Evolutionary conservation across 2,329 filamentous ascomycete species (phyloP).

Genomic region (Coniella vitis): DNA sequence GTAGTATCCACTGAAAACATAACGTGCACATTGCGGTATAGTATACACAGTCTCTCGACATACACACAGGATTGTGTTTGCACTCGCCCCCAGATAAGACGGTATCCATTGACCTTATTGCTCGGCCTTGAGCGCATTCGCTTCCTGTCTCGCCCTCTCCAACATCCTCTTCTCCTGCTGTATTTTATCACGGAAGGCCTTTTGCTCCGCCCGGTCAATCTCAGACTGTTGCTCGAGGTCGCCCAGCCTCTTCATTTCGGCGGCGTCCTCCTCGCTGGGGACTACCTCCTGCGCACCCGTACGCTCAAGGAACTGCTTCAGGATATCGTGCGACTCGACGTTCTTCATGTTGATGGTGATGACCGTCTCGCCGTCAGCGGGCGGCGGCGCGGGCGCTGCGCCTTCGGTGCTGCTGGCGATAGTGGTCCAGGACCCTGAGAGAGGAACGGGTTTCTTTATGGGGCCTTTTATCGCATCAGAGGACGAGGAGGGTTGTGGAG

Average conservation of each 20-base stretch:
- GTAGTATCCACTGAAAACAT: not conserved
- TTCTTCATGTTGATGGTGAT: slow-evolving; percentile 58
- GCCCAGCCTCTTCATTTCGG: slow-evolving; percentile 50
- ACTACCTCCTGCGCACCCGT: slow-evolving; percentile 53
- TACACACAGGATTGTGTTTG: not conserved
- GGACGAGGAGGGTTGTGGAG: slow-evolving; percentile 20
- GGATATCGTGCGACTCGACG: slow-evolving; percentile 53
- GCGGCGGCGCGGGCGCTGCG: slow-evolving; percentile 41
- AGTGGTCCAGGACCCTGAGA: slow-evolving; percentile 14
- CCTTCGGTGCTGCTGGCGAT: slow-evolving; percentile 34
- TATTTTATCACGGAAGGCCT: slow-evolving; percentile 47
- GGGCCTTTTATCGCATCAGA: not conserved
- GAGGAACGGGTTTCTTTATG: slow-evolving; percentile 6
- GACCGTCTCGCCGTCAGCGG: slow-evolving; percentile 41
- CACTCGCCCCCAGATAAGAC: not conserved
- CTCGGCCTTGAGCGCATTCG: slow-evolving; percentile 34
- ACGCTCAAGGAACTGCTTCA: slow-evolving; percentile 53
- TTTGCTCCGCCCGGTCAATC: slow-evolving; percentile 47
- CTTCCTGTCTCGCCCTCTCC: slow-evolving; percentile 45
- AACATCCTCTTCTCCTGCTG: slow-evolving; percentile 56
- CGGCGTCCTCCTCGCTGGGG: slow-evolving; percentile 52
- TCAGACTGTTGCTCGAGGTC: slow-evolving; percentile 44
- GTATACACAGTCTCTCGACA: too few species aligned
- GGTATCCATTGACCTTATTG: too few species aligned
- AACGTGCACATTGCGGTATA: too few species aligned